Conservation (phyloP, 2,329 filamentous ascomycete species). For the Paradendryphiella salina region DNA sequence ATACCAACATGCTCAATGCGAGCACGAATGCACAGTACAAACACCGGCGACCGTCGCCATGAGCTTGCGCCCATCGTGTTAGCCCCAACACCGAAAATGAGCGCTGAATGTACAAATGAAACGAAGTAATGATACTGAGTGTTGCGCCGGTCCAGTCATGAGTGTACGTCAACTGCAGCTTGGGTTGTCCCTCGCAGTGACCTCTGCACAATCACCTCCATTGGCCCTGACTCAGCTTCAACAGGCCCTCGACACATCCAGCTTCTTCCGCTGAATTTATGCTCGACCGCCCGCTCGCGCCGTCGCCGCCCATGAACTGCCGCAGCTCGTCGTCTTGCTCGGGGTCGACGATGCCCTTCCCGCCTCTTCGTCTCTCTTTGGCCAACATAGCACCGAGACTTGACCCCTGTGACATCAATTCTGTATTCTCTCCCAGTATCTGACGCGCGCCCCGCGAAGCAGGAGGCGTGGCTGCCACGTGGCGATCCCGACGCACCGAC, state of each 20-base stretch:
- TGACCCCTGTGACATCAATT: slow-evolving; percentile 46
- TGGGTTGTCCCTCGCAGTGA: neutral
- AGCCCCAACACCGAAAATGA: slow-evolving; percentile 1
- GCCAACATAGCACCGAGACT: slow-evolving; percentile 46
- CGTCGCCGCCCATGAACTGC: slow-evolving; percentile 71
- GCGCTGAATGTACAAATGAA: neutral
- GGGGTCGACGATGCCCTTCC: slow-evolving; percentile 44
- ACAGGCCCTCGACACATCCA: slow-evolving; percentile 84
- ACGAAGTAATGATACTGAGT: neutral
- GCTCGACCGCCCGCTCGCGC: slow-evolving; percentile 59
- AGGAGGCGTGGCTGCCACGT: slow-evolving; percentile 34
- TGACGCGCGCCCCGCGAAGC: slow-evolving; percentile 44
- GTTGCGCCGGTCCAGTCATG: neutral
- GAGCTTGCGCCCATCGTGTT: slow-evolving; percentile 1
- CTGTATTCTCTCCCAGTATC: slow-evolving; percentile 54
- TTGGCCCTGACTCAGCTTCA: slow-evolving; percentile 89
- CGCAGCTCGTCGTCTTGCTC: slow-evolving; percentile 67
- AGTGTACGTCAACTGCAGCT: neutral
- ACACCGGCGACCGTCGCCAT: neutral
- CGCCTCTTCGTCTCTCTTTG: slow-evolving; percentile 35
- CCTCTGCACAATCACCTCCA: slow-evolving; percentile 59
- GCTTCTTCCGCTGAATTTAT: slow-evolving; percentile 63
- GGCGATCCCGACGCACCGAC: slow-evolving; percentile 35
- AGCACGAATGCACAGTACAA: neutral
- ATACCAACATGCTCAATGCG: slow-evolving; percentile 7